A percentile compares a stretch with the other conserved stretches of the same genome.
Evolutionary conservation across 345 rosid species (phyloP).

Genomic region (Zanthoxylum bungeanum): DNA sequence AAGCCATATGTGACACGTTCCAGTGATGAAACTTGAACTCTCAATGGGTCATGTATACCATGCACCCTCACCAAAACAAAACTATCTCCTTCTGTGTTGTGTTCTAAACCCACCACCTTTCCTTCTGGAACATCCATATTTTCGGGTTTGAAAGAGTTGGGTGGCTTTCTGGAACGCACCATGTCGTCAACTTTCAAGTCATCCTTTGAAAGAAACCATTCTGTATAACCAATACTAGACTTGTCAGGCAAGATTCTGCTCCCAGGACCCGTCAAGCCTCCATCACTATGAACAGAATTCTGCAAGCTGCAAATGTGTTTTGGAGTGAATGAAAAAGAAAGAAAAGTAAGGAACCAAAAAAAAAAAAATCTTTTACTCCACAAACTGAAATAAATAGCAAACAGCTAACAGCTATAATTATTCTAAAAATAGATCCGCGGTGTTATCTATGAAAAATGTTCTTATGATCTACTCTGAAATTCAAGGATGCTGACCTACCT

Average conservation of each 20-base stretch:
- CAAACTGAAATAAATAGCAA: slow-evolving; percentile 7
- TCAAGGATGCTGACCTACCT: slow-evolving; percentile 36
- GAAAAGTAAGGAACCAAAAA: neutral
- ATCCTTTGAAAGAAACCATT: slow-evolving; percentile 86
- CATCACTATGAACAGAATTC: slow-evolving; percentile 45
- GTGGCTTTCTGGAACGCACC: slow-evolving; percentile 86
- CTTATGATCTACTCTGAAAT: neutral
- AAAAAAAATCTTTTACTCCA: neutral
- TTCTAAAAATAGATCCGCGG: neutral
- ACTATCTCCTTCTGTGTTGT: slow-evolving; percentile 45
- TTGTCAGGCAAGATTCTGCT: slow-evolving; percentile 35
- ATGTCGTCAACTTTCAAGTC: slow-evolving; percentile 63
- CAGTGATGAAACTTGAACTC: slow-evolving; percentile 60
- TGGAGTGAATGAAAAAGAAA: slow-evolving; percentile 3
- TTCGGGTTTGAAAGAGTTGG: slow-evolving; percentile 50
- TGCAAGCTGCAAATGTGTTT: slow-evolving; percentile 53
- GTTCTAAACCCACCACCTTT: slow-evolving; percentile 70
- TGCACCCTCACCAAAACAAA: slow-evolving; percentile 81
- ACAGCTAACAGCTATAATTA: neutral
- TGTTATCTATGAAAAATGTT: neutral
- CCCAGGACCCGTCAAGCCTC: slow-evolving; percentile 46
- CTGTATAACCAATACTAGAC: slow-evolving; percentile 50
- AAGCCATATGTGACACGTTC: slow-evolving; percentile 75
- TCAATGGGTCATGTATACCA: slow-evolving; percentile 79
- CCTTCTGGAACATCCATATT: slow-evolving; percentile 89